Base-by-base conservation (phyloP, 768 basidiomycete genomes). In the Tulasnella sp. region DNA sequence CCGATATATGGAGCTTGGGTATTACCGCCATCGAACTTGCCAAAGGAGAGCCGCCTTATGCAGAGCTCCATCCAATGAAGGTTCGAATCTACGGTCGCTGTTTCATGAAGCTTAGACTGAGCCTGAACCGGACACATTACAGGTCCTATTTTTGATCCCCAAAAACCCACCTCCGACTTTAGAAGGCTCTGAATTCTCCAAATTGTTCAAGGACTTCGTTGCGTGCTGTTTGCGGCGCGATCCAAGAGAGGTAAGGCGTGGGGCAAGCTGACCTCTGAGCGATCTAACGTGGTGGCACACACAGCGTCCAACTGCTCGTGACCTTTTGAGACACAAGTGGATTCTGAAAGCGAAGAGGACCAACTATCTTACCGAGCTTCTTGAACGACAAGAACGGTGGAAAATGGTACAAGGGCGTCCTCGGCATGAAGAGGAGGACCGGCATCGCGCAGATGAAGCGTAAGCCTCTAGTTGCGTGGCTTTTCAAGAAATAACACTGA, bases 51-150 rank as follows among this genome's bases (percentile, higher is more conserved):
- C 98, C 98, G 48, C 98, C 98, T 2, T 99, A 99, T 82, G 97
- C 98, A 0, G 97, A 99, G 81, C 86, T 99, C 61, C 98, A 99
- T 85, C 98, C 98, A 6, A 99, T 99, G 98, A 99, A 99, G 89
- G 97, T 94, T 77, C 70, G 88, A 81, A 7, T 42, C 9, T 11
- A 4, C 69, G 7, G 26, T 75, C 18, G 37, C 78, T 37, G 9
- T 23, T 70, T 6, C 16, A 11, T 39, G n/a, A 18, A 7, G 20
- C 20, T 26, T 20, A 42, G 10, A 57, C 9, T 37, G 61, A 29
- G 13, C 13, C 61, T 67, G 26, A 26, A 44, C 51, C n/a, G 9
- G 61, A 46, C 70, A 16, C 37, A 39, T 23, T 42, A 37, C 81
- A 97, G 95, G 96, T 98, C 44, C 88, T 99, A 16, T 99, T 99